Conservation (phyloP, 305 asterid species). For the Rubia peregrina region DNA sequence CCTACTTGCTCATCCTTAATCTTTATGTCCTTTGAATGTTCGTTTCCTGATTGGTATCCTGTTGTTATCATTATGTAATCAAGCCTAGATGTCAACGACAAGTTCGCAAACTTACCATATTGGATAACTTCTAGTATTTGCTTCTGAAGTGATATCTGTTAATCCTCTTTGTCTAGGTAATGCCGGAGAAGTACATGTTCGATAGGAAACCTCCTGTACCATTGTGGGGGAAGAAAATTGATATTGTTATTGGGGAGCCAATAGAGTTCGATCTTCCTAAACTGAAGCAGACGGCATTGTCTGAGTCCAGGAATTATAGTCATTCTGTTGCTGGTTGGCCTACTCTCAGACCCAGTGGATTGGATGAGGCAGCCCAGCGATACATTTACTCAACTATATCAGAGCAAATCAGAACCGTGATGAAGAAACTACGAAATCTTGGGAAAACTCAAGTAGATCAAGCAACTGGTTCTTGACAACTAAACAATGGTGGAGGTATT, state of each 20-base stretch:
- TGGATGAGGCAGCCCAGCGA: conserved; percentile 79
- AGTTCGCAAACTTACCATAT: background rate
- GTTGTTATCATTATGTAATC: background rate
- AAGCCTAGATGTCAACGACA: background rate
- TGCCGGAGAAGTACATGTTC: conserved; percentile 85
- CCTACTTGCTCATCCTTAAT: background rate
- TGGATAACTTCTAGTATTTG: background rate
- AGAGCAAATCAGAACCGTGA: conserved; percentile 51
- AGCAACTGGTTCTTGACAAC: conserved; percentile 25
- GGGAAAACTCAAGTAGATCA: conserved; percentile 26
- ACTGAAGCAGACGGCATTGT: conserved; percentile 57
- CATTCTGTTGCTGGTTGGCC: conserved; percentile 53
- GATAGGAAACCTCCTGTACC: conserved; percentile 75
- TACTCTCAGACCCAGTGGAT: conserved; percentile 39
- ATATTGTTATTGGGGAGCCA: conserved; percentile 74
- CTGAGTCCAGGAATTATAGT: conserved; percentile 41
- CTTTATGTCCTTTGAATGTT: background rate
- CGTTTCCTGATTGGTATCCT: background rate
- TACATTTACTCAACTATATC: conserved; percentile 63
- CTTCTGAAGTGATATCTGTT: background rate
- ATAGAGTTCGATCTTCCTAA: conserved; percentile 60
- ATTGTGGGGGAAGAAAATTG: conserved; percentile 54
- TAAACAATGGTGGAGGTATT: background rate
- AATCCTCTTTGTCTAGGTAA: conserved; percentile 47
- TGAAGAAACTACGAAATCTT: conserved; percentile 52